A percentile compares a stretch with the other conserved stretches of the same genome.
These are phyloP conservation scores for Zopfia rhizophila DNA, from an alignment of 2,329 filamentous ascomycete genomes.

Conservation along the genomic window DNA sequence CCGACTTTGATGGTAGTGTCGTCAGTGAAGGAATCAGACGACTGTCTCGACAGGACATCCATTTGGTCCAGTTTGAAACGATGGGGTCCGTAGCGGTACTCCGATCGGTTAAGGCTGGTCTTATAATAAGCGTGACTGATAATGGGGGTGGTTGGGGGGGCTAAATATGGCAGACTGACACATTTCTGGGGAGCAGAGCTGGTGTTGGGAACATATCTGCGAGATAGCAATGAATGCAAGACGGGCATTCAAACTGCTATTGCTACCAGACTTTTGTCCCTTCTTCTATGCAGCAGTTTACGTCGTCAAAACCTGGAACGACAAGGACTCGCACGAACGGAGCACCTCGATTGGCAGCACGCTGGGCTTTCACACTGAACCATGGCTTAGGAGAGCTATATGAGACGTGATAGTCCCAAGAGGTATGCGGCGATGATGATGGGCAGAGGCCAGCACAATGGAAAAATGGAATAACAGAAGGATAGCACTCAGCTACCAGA, in stretches of 20 bases:
- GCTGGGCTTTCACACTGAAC: conserved; percentile 7
- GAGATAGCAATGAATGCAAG: conserved; percentile 10
- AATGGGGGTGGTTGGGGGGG: conserved; percentile 9
- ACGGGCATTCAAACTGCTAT: conserved; percentile 6
- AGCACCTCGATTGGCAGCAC: conserved; percentile 4
- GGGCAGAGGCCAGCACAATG: background rate
- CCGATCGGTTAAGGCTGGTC: conserved; percentile 23
- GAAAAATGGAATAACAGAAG: conserved; percentile 7
- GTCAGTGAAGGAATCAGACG: conserved; percentile 18
- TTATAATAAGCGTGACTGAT: conserved; percentile 23
- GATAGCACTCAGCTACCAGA: conserved; percentile 7
- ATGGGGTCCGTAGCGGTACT: conserved; percentile 15
- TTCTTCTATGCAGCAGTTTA: conserved; percentile 11
- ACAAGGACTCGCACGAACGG: conserved; percentile 8
- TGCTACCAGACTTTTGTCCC: background rate
- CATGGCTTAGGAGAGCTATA: conserved; percentile 12
- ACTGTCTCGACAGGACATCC: conserved; percentile 16
- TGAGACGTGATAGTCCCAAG: conserved; percentile 3
- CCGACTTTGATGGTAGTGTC: conserved; percentile 15
- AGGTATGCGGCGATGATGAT: background rate
- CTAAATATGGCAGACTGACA: conserved; percentile 23
- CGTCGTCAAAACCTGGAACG: conserved; percentile 11
- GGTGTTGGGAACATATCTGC: conserved; percentile 32
- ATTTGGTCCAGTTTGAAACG: conserved; percentile 22
- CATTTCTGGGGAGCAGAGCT: conserved; percentile 22